phyloP scores from a whole-genome alignment of 345 rosid genomes.

The Mercurialis annua region DNA sequence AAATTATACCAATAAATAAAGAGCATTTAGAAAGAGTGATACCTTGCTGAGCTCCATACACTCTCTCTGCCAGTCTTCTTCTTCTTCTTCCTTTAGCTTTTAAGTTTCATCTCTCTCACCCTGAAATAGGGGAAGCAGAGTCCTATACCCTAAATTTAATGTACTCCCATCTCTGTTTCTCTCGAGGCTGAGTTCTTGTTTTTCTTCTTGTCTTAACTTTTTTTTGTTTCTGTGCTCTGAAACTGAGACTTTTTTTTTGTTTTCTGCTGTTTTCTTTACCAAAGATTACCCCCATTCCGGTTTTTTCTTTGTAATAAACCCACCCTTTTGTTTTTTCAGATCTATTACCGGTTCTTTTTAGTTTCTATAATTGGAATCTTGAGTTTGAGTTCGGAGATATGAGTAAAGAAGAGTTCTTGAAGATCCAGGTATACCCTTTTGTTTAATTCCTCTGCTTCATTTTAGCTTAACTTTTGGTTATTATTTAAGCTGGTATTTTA shows the following conservation, averaged over 20 bases:
- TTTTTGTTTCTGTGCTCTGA: constrained; percentile 23
- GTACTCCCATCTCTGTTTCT: constrained; percentile 33
- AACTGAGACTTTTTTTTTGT: constrained; percentile 23
- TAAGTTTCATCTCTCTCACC: constrained; percentile 27
- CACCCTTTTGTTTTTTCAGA: constrained; percentile 40
- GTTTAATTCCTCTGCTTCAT: constrained; percentile 17
- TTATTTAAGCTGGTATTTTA: neutral
- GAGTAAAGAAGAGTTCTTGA: constrained; percentile 99
- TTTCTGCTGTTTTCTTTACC: constrained; percentile 15
- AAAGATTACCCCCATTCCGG: constrained; percentile 14
- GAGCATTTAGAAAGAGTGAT: constrained; percentile 23
- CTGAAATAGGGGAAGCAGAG: constrained; percentile 47
- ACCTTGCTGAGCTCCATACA: constrained; percentile 24
- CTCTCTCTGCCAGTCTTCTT: constrained; percentile 16
- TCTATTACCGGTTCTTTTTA: constrained; percentile 24
- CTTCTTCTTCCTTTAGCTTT: neutral
- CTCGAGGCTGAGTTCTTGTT: constrained; percentile 18
- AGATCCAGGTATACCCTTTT: constrained; percentile 71
- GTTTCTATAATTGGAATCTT: constrained; percentile 13
- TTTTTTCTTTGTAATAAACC: constrained; percentile 9
- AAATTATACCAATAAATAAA: constrained; percentile 33
- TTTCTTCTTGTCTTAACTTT: constrained; percentile 14
- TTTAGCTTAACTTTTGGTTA: neutral
- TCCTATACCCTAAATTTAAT: constrained; percentile 29
- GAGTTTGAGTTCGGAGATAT: constrained; percentile 29